Evolutionary conservation across 2,329 filamentous ascomycete species (phyloP), one percentile per base, ranked within the genome.

Genomic region (Massarina eburnea): DNA sequence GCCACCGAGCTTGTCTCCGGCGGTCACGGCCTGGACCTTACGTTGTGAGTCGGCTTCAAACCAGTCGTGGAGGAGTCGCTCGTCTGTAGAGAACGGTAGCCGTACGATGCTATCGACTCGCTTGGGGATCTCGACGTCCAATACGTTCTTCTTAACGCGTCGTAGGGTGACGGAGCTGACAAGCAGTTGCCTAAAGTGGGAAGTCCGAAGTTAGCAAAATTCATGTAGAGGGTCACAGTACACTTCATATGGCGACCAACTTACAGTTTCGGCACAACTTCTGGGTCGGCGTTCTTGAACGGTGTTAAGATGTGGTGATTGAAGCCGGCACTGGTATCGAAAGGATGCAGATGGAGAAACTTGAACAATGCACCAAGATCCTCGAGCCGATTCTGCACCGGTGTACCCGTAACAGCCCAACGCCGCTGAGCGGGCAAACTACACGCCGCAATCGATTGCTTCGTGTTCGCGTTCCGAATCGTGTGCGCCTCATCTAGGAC

Each of bases 351-450:
- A 12, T 88, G 84, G 33, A 97, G 75, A 52, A 97, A 97, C 24
- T 86, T 88, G 47, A 96, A 84, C 2, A 97, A 76, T 1, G 92
- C 88, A 12, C 89, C 88, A 18, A 97, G 78, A 66, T 99, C 94
- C 54, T 91, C 61, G 2, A 97, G 78, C 3, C 89, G 85, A 64
- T 99, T 99, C 70, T 97, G 92, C 8, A 97, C 89, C 0, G 91
- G 94, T 0, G 94, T 97, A 43, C 92, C 94, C 0, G 94, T 97
- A n/a, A 97, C 89, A 2, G 91, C 92, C 94, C 94, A 99, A 26
- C 91, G 85, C 24, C 91, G 83, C 62, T 88, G 81, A 2, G 91
- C 89, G 49, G 88, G 80, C 2, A 97, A 76, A 17, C 83, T 81
- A 54, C 90, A 91, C 17, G 94, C 89, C 3, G 89, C 89, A 66